Evolutionary conservation across 2,329 filamentous ascomycete genomes (phyloP), one percentile per base, ranked within the genome.

Genomic region (Sarocladium kiliense): DNA sequence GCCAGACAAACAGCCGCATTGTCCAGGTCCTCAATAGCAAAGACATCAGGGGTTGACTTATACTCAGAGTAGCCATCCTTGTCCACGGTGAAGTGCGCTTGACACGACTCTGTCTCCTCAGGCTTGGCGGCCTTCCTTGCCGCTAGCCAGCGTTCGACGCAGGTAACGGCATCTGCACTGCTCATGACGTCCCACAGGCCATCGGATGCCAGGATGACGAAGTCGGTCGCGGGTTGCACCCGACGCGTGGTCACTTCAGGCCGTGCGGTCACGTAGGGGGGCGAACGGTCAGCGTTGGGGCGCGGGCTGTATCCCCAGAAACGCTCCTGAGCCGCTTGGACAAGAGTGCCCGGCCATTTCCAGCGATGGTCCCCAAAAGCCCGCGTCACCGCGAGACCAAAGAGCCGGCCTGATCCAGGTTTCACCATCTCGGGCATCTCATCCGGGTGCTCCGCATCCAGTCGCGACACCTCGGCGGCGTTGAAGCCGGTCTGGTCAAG

Each of bases 1-100:
- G 91, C 81, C 37, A 94, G 77, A 69, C 93, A 90, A 0, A 90
- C 91, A 0, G 89, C 89, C 5, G 82, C 89, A 63, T 91, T 94
- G 66, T 87, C 86, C 12, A 71, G 55, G 65, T 94, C 89, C 66
- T 90, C 84, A 3, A 91, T 83, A 1, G 88, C 84, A 58, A 91
- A 90, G 51, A 87, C 80, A 60, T 81, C 78, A 0, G 64, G 62
- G 1, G 62, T 64, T 10, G 66, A 62, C 55, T 62, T 63, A 50
- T 59, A 63, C 18, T 37, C 55, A 42, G 65, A 51, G 21, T 57
- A 68, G 3, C 60, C 62, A 2, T 66, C 57, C 6, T 60, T 58
- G n/a, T 62, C 58, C 14, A 54, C 26, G 0, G 39, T 55, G 16
- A 59, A 54, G 16, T 27, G 5, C 36, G 7, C 18, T 39, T 39